These are phyloP conservation scores for Septoria linicola DNA, from an alignment of 2,329 filamentous ascomycete genomes.

Conservation along the genomic window DNA sequence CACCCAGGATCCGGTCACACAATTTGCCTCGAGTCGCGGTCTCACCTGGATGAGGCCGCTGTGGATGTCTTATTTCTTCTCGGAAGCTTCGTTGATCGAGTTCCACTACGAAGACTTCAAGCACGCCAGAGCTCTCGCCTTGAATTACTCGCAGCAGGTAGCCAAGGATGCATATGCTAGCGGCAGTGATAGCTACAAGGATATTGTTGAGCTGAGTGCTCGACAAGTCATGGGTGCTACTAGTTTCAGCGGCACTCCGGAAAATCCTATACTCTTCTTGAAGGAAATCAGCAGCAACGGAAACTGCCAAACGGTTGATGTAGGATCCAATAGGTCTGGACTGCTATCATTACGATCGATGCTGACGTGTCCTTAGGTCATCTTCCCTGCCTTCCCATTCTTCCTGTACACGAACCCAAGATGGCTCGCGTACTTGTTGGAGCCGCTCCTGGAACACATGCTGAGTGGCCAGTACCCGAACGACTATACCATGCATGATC, in stretches of 20 bases:
- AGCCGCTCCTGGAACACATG: constrained; percentile 79
- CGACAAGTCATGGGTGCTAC: constrained; percentile 71
- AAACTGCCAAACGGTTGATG: constrained; percentile 79
- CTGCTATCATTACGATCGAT: constrained; percentile 47
- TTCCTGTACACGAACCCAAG: constrained; percentile 81
- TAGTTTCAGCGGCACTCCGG: constrained; percentile 65
- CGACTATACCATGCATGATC: constrained; percentile 74
- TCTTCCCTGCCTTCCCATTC: constrained; percentile 83
- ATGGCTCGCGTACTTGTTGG: constrained; percentile 76
- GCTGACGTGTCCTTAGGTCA: constrained; percentile 46
- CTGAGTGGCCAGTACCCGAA: constrained; percentile 82
- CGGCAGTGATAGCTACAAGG: constrained; percentile 60
- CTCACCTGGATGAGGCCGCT: constrained; percentile 72
- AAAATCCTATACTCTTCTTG: constrained; percentile 72
- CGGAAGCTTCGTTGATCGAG: constrained; percentile 61
- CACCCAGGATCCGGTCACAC: constrained; percentile 74
- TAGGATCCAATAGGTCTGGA: background rate
- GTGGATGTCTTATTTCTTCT: constrained; percentile 73
- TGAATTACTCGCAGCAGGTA: constrained; percentile 71
- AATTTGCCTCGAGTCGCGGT: constrained; percentile 74
- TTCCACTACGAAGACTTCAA: constrained; percentile 81
- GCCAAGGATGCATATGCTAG: constrained; percentile 70
- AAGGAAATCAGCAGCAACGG: constrained; percentile 80
- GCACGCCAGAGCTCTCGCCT: constrained; percentile 62
- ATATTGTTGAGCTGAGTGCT: constrained; percentile 61